phyloP scores from a whole-genome alignment of 768 basidiomycete genomes.

The Vararia minispora region DNA sequence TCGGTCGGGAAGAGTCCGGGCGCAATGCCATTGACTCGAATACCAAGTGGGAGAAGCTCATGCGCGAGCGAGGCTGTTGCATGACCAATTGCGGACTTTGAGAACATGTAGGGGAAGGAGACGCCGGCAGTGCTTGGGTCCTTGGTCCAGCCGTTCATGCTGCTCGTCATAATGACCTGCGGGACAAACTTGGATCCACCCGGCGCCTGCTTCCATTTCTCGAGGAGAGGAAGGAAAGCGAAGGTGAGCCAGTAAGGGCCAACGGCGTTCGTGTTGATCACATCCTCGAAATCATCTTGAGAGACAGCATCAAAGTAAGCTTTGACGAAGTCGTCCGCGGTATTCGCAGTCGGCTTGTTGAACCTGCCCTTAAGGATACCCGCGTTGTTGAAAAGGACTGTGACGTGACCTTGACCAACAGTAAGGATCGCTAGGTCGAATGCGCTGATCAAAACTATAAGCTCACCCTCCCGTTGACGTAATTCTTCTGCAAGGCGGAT shows the following conservation, averaged over 20 bases:
- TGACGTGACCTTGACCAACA: too few relatives aligned
- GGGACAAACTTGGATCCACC: slow-evolving; percentile 28
- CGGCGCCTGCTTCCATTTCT: slow-evolving; percentile 29
- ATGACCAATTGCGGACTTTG: slow-evolving; percentile 37
- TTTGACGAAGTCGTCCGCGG: slow-evolving; percentile 27
- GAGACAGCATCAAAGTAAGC: slow-evolving; percentile 28
- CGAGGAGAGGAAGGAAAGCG: slow-evolving; percentile 43
- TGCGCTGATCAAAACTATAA: too few relatives aligned
- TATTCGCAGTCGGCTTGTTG: slow-evolving; percentile 17
- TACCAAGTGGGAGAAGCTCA: slow-evolving; percentile 35
- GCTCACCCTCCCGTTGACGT: slow-evolving; percentile 19
- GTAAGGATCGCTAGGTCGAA: too few relatives aligned
- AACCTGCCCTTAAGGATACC: slow-evolving; percentile 24
- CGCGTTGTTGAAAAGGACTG: slow-evolving; percentile 39
- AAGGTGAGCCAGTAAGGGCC: slow-evolving; percentile 45
- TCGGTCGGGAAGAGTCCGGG: slow-evolving; percentile 20
- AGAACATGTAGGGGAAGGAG: slow-evolving; percentile 35
- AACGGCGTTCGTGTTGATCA: slow-evolving; percentile 28
- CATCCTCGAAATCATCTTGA: slow-evolving; percentile 26
- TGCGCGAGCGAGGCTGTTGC: slow-evolving; percentile 35
- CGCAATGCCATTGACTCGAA: slow-evolving; percentile 40
- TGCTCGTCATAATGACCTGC: slow-evolving; percentile 38
- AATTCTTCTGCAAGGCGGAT: slow-evolving; percentile 29
- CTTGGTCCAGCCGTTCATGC: slow-evolving; percentile 45
- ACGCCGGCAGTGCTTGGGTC: slow-evolving; percentile 28